Evolutionary conservation across 2,329 filamentous ascomycete genomes (phyloP).

Genomic region (Aspergillus persii): DNA sequence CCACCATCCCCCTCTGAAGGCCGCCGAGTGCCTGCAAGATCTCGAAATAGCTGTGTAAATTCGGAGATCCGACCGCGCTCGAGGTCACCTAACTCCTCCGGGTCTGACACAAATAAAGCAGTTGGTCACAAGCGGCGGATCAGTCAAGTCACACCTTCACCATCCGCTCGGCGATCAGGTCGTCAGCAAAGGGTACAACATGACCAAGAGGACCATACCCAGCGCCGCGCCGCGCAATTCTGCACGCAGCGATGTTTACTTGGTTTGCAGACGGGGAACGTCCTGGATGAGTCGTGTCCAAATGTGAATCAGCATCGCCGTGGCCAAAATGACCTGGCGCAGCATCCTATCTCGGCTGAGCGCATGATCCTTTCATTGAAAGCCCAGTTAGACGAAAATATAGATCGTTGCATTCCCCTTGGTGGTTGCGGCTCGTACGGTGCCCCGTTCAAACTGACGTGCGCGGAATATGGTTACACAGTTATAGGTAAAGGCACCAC

Average conservation of each 20-base stretch:
- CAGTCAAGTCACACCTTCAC: slow-evolving; percentile 25
- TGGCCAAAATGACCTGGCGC: background rate
- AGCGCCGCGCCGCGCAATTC: slow-evolving; percentile 22
- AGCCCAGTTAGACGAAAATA: slow-evolving; percentile 25
- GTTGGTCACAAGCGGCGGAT: slow-evolving; percentile 20
- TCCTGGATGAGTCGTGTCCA: slow-evolving; percentile 24
- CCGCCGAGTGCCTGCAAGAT: slow-evolving; percentile 18
- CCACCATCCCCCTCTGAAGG: slow-evolving; percentile 2
- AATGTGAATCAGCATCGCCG: slow-evolving; percentile 21
- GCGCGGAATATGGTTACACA: slow-evolving; percentile 23
- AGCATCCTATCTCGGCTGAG: slow-evolving; percentile 15
- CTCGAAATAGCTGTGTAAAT: background rate
- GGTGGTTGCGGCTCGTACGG: slow-evolving; percentile 25
- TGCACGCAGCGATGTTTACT: slow-evolving; percentile 30
- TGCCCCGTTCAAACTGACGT: slow-evolving; percentile 30
- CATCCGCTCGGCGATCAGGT: too few species aligned
- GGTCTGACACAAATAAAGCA: slow-evolving; percentile 16
- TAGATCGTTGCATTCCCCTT: slow-evolving; percentile 25
- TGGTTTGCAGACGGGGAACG: slow-evolving; percentile 19
- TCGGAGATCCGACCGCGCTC: too few species aligned
- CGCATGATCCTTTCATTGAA: slow-evolving; percentile 22
- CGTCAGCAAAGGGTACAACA: too few species aligned
- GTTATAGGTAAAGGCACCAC: slow-evolving; percentile 33
- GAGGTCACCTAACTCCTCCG: slow-evolving; percentile 9
- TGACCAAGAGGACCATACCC: too few species aligned